Conservation (phyloP, 306 rosid species). For the Rubus parviflorus region DNA sequence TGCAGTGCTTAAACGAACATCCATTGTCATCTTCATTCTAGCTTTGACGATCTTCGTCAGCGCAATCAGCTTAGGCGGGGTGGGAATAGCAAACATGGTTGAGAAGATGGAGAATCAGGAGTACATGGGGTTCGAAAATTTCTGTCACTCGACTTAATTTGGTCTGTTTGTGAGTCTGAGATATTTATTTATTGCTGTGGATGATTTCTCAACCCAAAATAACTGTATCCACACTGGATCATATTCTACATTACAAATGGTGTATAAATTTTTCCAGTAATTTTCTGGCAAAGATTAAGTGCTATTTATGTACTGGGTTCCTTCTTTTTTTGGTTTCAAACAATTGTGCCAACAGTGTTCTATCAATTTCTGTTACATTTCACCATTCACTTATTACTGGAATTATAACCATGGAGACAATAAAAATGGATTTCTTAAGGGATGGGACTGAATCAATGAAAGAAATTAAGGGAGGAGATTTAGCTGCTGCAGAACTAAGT, state of each 20-base stretch:
- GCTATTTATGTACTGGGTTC: not conserved
- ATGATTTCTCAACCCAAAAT: not conserved
- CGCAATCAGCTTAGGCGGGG: slow-evolving; percentile 85
- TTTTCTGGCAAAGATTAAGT: slow-evolving; percentile 7
- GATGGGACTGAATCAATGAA: not conserved
- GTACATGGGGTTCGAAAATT: slow-evolving; percentile 74
- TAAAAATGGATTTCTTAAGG: not conserved
- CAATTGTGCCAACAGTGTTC: not conserved
- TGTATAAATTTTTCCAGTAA: slow-evolving; percentile 2
- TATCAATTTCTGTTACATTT: not conserved
- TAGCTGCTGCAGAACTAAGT: not conserved
- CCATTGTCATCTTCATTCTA: slow-evolving; percentile 73
- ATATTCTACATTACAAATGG: not conserved
- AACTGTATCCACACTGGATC: slow-evolving; percentile 8
- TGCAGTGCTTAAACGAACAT: slow-evolving; percentile 67
- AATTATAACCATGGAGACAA: not conserved
- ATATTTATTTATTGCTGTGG: not conserved
- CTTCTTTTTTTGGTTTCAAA: not conserved
- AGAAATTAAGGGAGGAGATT: not conserved
- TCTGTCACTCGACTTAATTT: slow-evolving; percentile 44
- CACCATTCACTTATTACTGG: not conserved
- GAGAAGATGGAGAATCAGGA: slow-evolving; percentile 65
- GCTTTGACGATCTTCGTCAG: slow-evolving; percentile 73
- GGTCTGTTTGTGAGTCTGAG: not conserved
- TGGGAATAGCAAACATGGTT: slow-evolving; percentile 71